Conservation (phyloP, 768 basidiomycete genomes). For the Mycena galopus region DNA sequence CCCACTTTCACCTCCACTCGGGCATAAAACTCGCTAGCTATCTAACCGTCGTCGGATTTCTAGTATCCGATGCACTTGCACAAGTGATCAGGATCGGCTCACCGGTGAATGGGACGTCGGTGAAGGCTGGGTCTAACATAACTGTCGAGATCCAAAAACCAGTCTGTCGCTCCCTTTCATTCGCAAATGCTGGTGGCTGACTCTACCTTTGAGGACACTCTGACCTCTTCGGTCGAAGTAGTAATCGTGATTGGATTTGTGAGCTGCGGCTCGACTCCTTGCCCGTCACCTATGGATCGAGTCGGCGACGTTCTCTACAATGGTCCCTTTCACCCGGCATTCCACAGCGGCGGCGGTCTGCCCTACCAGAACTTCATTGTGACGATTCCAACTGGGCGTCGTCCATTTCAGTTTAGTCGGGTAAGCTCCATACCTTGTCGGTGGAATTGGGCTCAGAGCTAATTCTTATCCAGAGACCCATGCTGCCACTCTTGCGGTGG, state of each 20-base stretch:
- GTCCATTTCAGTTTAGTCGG: slow-evolving; percentile 16
- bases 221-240: slow-evolving; percentile 47
- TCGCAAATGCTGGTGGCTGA: neutral
- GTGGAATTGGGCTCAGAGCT: neutral
- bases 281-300: slow-evolving; percentile 33
- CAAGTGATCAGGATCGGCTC: slow-evolving; percentile 49
- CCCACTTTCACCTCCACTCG: neutral
- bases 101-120: slow-evolving; percentile 38
- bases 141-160: slow-evolving; percentile 51
- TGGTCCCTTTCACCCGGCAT: slow-evolving; percentile 44
- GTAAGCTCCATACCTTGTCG: neutral
- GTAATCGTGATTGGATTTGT: slow-evolving; percentile 48
- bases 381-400: slow-evolving; percentile 11
- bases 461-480: neutral
- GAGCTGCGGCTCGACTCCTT: slow-evolving; percentile 37
- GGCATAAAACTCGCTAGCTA: slow-evolving; percentile 19
- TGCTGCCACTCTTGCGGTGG: too few species aligned
- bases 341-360: slow-evolving; percentile 4
- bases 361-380: slow-evolving; percentile 22
- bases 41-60: slow-evolving; percentile 35
- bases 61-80: slow-evolving; percentile 37
- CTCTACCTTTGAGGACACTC: slow-evolving; percentile 40
- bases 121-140: slow-evolving; percentile 44
- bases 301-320: slow-evolving; percentile 48
- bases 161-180: slow-evolving; percentile 37